Evolutionary conservation across 2,329 filamentous ascomycete genomes (phyloP), one percentile per base, ranked within the genome.

Genomic region (Leptodontidium sp.): DNA sequence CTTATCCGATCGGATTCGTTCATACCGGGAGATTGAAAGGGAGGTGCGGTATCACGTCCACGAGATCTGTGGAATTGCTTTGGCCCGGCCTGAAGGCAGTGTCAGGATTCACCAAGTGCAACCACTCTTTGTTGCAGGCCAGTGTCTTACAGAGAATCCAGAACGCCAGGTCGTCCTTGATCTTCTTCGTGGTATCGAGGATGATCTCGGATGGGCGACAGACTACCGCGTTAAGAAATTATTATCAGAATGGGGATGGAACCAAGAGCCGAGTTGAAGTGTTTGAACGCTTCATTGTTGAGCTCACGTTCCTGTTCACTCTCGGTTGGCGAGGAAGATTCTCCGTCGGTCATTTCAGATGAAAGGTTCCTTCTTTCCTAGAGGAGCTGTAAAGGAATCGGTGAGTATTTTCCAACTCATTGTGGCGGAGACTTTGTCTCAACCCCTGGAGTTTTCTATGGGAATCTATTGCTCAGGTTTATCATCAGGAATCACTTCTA

Each of bases 181-280:
- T 14, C 76, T 91, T 47, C 78, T 91, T 24, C 80, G 83, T 32
- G 86, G 84, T 12, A 85, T 91, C 35, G 88, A 91, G 77, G 79
- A 78, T n/a, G 89, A 91, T 73, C 82, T 88, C 50, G 88, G 88
- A 1, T 90, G 87, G 84, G 86, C 87, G 2, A 90, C 88, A 59
- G 83, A 88, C 73, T 89, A 90, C 77, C 83, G 88, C 47, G 84
- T 87, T 32, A 80, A 84, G 70, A 84, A 88, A 71, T 77, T 90
- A 70, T 70, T 83, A 32, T 80, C 82, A 70, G 80, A 85, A 68
- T 86, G 77, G 77, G 68, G 65, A 14, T 77, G 76, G 75, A 71
- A 67, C 9, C 50, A 55, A 55, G 49, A 64, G 43, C 21, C 21
- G 35, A 64, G 29, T 55, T 64, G 50, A 64, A 40, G 21, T 12